Percentiles rank a stretch among this genome's conserved stretches.
phyloP scores from a whole-genome alignment of 345 rosid genomes.

The Jatropha curcas region DNA sequence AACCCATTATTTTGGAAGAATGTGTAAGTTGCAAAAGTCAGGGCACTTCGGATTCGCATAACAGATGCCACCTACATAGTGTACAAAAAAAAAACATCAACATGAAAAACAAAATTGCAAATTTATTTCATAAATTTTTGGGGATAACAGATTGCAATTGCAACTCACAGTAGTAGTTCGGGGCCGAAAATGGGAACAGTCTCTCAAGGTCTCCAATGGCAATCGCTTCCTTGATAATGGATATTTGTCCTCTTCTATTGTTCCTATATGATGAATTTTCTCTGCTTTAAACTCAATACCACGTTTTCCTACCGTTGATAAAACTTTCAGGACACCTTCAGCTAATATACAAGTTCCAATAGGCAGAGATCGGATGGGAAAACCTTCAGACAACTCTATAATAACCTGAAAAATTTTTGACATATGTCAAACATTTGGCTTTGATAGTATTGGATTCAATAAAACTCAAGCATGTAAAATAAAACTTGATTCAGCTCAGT shows the following conservation, averaged over 20 bases:
- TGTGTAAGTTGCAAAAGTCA: constrained; percentile 62
- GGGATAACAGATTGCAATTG: background rate
- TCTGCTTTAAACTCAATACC: constrained; percentile 60
- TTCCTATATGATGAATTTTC: constrained; percentile 76
- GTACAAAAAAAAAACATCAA: background rate
- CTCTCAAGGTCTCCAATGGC: constrained; percentile 66
- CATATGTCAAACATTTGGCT: too few species aligned
- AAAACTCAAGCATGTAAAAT: too few species aligned
- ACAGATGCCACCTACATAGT: constrained; percentile 71
- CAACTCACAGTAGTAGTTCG: constrained; percentile 74
- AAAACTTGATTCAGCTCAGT: too few species aligned
- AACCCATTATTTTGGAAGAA: constrained; percentile 74
- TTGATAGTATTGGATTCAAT: too few species aligned
- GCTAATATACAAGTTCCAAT: constrained; percentile 70
- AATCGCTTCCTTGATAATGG: constrained; percentile 65
- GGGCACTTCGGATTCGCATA: constrained; percentile 61
- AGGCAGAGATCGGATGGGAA: constrained; percentile 47
- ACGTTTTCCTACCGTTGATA: constrained; percentile 35
- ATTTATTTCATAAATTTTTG: background rate
- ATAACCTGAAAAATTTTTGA: constrained; percentile 46
- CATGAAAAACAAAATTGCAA: background rate
- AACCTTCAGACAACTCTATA: constrained; percentile 54
- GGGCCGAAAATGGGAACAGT: constrained; percentile 72
- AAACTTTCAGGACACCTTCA: constrained; percentile 55
- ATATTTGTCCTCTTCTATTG: constrained; percentile 57